phyloP scores from a whole-genome alignment of 257 asterid genomes.

The Solanum appendiculatum region DNA sequence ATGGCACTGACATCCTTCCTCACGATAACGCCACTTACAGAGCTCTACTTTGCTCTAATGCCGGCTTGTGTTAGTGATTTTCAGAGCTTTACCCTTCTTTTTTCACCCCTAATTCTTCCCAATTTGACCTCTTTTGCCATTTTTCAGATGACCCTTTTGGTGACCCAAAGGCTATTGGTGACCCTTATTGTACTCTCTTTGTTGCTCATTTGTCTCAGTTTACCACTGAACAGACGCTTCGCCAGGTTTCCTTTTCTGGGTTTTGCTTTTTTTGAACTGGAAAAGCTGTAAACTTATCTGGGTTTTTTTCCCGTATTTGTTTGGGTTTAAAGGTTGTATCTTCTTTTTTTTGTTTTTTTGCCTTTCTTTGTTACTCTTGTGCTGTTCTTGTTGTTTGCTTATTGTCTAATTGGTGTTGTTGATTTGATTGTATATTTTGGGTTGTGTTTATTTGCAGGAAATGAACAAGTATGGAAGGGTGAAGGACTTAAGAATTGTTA shows the following conservation, averaged over 20 bases:
- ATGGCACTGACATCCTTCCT: slow-evolving; percentile 80
- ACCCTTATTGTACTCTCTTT: slow-evolving; percentile 82
- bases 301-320: not conserved
- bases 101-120: not conserved
- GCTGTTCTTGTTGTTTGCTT: not conserved
- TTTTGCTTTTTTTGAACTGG: not conserved
- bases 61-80: slow-evolving; percentile 53
- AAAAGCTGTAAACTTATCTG: not conserved
- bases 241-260: slow-evolving; percentile 25
- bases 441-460: slow-evolving; percentile 33
- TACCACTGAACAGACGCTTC: slow-evolving; percentile 74
- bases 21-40: slow-evolving; percentile 83
- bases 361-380: not conserved
- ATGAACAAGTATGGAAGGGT: slow-evolving; percentile 77
- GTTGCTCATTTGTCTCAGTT: slow-evolving; percentile 77
- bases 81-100: not conserved
- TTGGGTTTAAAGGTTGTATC: not conserved
- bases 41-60: slow-evolving; percentile 85
- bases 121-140: not conserved
- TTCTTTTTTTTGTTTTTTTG: not conserved
- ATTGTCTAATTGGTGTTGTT: not conserved
- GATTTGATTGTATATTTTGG: not conserved
- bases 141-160: slow-evolving; percentile 85
- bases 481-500: slow-evolving; percentile 70
- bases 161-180: slow-evolving; percentile 72